A percentile compares a stretch with the other conserved stretches of the same genome.
Evolutionary conservation across 1,139 yeast genomes (phyloP).

Genomic region (Hansenula sp.): DNA sequence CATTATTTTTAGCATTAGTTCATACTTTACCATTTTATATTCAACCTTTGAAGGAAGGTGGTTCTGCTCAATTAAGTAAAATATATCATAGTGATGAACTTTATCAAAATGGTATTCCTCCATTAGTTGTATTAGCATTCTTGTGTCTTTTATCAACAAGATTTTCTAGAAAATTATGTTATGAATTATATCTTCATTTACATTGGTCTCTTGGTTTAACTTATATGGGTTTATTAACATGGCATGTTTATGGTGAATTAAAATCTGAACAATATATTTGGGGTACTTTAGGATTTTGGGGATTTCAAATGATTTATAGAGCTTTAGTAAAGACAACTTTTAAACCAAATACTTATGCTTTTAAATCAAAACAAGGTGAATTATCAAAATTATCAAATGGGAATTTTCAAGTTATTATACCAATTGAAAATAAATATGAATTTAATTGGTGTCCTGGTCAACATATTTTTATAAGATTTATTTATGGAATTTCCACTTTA

Average conservation of each 20-base stretch:
- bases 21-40: conserved; percentile 52
- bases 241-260: conserved; percentile 41
- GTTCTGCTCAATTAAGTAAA: conserved; percentile 22
- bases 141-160: conserved; percentile 45
- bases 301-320: conserved; percentile 47
- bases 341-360: conserved; percentile 38
- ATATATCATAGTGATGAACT: conserved; percentile 5
- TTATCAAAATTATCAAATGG: conserved; percentile 31
- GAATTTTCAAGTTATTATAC: conserved; percentile 37
- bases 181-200: conserved; percentile 49
- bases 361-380: conserved; percentile 42
- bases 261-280: conserved; percentile 45
- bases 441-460: conserved; percentile 57
- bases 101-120: conserved; percentile 34
- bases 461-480: conserved; percentile 47
- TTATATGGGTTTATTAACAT: conserved; percentile 45
- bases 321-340: conserved; percentile 46
- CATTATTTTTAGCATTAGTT: conserved; percentile 44
- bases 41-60: conserved; percentile 50
- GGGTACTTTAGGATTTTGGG: conserved; percentile 57
- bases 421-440: conserved; percentile 28
- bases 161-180: conserved; percentile 37
- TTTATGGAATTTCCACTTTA: conserved; percentile 39
- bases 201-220: conserved; percentile 61
- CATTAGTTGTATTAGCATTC: conserved; percentile 41